Percentiles rank a stretch among this genome's conserved stretches.
phyloP scores from a whole-genome alignment of 768 basidiomycete genomes.

The Sarcomyxa edulis region DNA sequence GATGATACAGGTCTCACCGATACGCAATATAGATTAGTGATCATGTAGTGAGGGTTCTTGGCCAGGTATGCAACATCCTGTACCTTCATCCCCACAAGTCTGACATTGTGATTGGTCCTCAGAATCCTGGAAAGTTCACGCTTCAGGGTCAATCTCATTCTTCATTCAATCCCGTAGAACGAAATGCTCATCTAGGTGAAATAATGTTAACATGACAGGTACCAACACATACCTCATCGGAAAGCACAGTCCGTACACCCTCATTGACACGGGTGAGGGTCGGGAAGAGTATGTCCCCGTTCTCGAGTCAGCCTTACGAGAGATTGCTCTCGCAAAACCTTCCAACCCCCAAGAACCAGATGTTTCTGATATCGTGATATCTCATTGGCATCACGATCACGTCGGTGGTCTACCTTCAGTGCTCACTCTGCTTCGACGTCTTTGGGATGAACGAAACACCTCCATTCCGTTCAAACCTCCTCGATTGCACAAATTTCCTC shows the following conservation, averaged over 20 bases:
- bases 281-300: constrained; percentile 58
- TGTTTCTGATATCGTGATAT: constrained; percentile 86
- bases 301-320: constrained; percentile 56
- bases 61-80: constrained; percentile 53
- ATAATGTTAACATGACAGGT: too few relatives aligned
- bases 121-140: constrained; percentile 90
- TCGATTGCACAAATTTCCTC: constrained; percentile 69
- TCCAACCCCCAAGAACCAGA: constrained; percentile 39
- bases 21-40: constrained; percentile 53
- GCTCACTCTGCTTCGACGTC: constrained; percentile 52
- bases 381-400: constrained; percentile 91
- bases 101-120: constrained; percentile 1
- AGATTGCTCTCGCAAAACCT: constrained; percentile 20
- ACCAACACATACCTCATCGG: constrained; percentile 91
- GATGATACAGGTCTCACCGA: not conserved
- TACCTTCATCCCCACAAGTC: not conserved
- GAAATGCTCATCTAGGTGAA: not conserved
- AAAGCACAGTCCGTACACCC: constrained; percentile 59
- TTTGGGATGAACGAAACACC: constrained; percentile 54
- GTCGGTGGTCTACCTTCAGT: constrained; percentile 70
- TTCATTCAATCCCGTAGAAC: not conserved
- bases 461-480: constrained; percentile 55
- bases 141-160: constrained; percentile 55
- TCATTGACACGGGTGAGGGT: constrained; percentile 84
- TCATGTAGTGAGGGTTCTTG: constrained; percentile 63